These are phyloP conservation scores for Penicillium sclerotiorum DNA, from an alignment of 2,329 filamentous ascomycete genomes.

Conservation along the genomic window DNA sequence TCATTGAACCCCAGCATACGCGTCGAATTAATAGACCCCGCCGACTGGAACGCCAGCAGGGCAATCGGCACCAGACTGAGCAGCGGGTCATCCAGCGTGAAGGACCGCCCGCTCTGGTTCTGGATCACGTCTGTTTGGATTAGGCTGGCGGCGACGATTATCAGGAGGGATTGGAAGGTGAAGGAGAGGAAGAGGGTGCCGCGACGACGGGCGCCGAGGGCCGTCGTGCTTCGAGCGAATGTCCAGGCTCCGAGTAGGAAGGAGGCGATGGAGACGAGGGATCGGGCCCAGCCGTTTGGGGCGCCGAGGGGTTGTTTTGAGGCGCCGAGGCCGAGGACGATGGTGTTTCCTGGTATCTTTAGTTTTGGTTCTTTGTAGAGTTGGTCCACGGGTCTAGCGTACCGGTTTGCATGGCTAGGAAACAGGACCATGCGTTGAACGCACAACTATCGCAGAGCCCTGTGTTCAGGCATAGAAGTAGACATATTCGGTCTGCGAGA, in stretches of 20 bases:
- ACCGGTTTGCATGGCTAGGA: constrained; percentile 2
- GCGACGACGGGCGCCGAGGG: not conserved
- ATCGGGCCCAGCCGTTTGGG: not conserved
- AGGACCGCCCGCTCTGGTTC: not conserved
- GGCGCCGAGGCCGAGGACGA: not conserved
- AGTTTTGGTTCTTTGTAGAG: not conserved
- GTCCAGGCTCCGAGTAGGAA: not conserved
- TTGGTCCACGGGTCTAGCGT: not conserved
- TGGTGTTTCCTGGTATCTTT: not conserved
- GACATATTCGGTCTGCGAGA: not conserved
- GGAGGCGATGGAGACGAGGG: not conserved
- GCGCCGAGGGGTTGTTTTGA: not conserved
- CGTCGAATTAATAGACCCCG: not conserved
- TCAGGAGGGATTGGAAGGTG: not conserved
- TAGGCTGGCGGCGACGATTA: not conserved
- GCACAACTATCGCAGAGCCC: not conserved
- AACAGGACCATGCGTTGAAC: constrained; percentile 1
- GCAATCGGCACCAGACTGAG: not conserved
- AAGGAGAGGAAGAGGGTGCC: not conserved
- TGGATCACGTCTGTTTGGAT: not conserved
- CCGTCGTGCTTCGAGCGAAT: not conserved
- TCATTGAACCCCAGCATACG: constrained; percentile 1
- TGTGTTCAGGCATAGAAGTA: not conserved
- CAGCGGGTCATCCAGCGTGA: not conserved
- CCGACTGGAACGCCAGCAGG: not conserved